phyloP scores from a whole-genome alignment of 192 early-diverging fungal genomes.

The Coemansia umbellata region DNA sequence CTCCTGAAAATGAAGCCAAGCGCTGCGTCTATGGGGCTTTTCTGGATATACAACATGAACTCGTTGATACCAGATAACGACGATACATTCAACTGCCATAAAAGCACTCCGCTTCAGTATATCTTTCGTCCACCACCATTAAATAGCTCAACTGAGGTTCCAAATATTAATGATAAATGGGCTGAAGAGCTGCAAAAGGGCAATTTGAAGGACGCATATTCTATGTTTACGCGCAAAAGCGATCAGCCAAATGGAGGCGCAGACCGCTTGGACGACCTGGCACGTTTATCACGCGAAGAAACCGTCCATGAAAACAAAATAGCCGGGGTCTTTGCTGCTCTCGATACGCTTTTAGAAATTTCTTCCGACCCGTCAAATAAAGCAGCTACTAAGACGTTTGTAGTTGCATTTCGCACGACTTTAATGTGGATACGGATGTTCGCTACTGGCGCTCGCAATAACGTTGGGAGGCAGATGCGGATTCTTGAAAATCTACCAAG shows the following conservation, averaged over 20 bases:
- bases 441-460: slow-evolving; percentile 16
- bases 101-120: background rate
- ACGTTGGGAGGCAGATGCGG: slow-evolving; percentile 8
- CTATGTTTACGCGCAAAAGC: background rate
- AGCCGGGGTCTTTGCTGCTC: slow-evolving; percentile 10
- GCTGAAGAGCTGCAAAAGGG: too few species aligned
- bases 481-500: slow-evolving; percentile 3
- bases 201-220: too few species aligned
- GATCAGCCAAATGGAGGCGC: background rate
- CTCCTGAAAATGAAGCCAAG: slow-evolving; percentile 1
- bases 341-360: too few species aligned
- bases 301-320: slow-evolving; percentile 8
- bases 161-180: too few species aligned
- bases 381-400: too few species aligned
- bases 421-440: slow-evolving; percentile 26
- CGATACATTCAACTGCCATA: background rate
- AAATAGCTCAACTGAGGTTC: too few species aligned
- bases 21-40: slow-evolving; percentile 19
- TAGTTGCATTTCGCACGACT: background rate
- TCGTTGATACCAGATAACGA: background rate
- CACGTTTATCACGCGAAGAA: slow-evolving; percentile 23
- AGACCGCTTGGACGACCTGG: slow-evolving; percentile 1
- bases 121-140: slow-evolving; percentile 7
- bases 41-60: background rate
- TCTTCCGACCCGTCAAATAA: too few species aligned